Conservation (phyloP, 2,329 filamentous ascomycete species). For the Amesomyces nigricolor region DNA sequence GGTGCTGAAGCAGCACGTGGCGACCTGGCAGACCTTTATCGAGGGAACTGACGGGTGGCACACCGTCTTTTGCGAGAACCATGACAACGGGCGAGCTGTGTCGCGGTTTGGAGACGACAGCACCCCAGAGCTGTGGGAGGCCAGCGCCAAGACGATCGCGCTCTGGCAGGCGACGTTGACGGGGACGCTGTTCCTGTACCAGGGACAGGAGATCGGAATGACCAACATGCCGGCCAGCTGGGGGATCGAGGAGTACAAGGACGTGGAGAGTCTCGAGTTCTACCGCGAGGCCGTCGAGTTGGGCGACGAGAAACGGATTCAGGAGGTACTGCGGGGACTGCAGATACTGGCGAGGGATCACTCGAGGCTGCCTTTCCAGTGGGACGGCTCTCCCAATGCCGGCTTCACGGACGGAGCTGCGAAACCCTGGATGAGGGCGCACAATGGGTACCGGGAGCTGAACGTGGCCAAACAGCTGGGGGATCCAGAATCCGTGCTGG, state of each 20-base stretch:
- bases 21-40: constrained; percentile 37
- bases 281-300: constrained; percentile 29
- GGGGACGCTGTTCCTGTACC: constrained; percentile 52
- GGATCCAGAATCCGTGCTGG: constrained; percentile 45
- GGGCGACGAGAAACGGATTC: constrained; percentile 34
- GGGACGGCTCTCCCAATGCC: constrained; percentile 51
- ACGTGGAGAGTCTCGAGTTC: constrained; percentile 46
- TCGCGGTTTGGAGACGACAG: constrained; percentile 46
- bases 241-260: constrained; percentile 44
- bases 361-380: constrained; percentile 61
- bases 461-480: constrained; percentile 47
- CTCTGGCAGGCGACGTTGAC: constrained; percentile 41
- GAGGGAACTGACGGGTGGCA: constrained; percentile 50
- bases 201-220: constrained; percentile 57
- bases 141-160: constrained; percentile 49
- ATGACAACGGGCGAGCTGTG: constrained; percentile 53
- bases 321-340: constrained; percentile 46
- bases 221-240: constrained; percentile 45
- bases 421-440: constrained; percentile 55
- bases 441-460: constrained; percentile 49
- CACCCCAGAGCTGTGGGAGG: constrained; percentile 37
- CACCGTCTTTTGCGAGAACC: constrained; percentile 57
- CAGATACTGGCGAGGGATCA: constrained; percentile 59
- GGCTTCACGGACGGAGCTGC: constrained; percentile 52
- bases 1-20: constrained; percentile 42